A percentile compares a stretch with the other conserved stretches of the same genome.
phyloP scores from a whole-genome alignment of 768 basidiomycete genomes.

The Boletus coccyginus region DNA sequence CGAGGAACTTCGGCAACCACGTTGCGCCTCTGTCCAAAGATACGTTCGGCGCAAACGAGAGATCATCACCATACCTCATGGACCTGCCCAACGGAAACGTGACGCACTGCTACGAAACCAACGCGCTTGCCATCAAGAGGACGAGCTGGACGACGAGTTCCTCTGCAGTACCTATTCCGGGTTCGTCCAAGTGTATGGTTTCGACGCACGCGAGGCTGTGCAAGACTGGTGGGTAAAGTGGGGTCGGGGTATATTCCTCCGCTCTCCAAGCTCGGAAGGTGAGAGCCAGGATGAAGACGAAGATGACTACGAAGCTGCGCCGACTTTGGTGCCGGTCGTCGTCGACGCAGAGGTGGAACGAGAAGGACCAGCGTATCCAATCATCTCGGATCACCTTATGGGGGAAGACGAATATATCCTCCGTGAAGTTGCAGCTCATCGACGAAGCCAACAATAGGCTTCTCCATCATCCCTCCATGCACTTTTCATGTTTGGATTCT shows the following conservation, averaged over 20 bases:
- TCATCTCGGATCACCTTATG: conserved; percentile 12
- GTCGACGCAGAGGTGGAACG: conserved; percentile 16
- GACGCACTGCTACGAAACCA: conserved; percentile 34
- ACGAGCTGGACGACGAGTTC: conserved; percentile 37
- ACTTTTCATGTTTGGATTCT: not conserved
- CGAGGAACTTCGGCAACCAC: conserved; percentile 54
- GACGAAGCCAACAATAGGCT: not conserved
- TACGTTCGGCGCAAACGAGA: conserved; percentile 43
- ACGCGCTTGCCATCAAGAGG: conserved; percentile 36
- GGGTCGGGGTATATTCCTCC: conserved; percentile 30
- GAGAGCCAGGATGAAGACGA: not conserved
- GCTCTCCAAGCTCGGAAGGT: not conserved
- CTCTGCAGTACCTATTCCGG: conserved; percentile 47
- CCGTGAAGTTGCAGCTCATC: conserved; percentile 6
- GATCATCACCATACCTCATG: conserved; percentile 41
- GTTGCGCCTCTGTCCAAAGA: conserved; percentile 39
- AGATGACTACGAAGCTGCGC: not conserved
- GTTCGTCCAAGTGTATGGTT: conserved; percentile 46
- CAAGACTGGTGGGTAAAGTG: conserved; percentile 64
- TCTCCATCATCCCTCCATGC: too few relatives aligned
- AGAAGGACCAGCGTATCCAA: not conserved
- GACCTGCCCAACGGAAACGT: conserved; percentile 42
- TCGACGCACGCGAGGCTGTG: conserved; percentile 51
- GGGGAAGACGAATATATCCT: conserved; percentile 12
- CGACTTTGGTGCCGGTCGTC: not conserved